A percentile compares a stretch with the other conserved stretches of the same genome.
Conservation (phyloP, 495 filamentous ascomycete genomes). For the Trypethelium eluteriae region DNA sequence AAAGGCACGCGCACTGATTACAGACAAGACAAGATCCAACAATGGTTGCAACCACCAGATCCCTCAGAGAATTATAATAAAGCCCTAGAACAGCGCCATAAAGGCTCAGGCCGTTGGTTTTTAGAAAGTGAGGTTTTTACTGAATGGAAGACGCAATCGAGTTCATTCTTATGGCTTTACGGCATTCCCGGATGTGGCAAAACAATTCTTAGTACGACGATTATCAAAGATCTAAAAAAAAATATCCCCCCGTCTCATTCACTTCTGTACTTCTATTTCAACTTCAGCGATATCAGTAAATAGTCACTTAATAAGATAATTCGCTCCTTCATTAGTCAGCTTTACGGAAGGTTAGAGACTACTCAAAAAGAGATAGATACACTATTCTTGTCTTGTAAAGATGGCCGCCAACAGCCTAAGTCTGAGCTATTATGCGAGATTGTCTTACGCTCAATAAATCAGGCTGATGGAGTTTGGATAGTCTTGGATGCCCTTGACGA, state of each 20-base stretch:
- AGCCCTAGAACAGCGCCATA: conserved; percentile 1
- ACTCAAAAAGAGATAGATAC: too few relatives aligned
- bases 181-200: neutral
- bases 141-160: conserved; percentile 10
- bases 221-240: conserved; percentile 4
- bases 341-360: too few relatives aligned
- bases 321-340: conserved; percentile 21
- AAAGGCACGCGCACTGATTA: too few relatives aligned
- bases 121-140: conserved; percentile 13
- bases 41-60: conserved; percentile 21
- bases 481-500: too few relatives aligned
- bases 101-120: conserved; percentile 19
- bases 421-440: too few relatives aligned
- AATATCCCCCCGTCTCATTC: too few relatives aligned
- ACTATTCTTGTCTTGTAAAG: too few relatives aligned
- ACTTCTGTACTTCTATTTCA: conserved; percentile 19
- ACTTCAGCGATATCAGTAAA: conserved; percentile 16
- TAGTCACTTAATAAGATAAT: conserved; percentile 12
- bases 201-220: conserved; percentile 13
- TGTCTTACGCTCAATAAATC: too few relatives aligned
- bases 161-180: neutral
- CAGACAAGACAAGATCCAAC: too few relatives aligned
- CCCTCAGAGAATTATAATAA: conserved; percentile 21
- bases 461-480: too few relatives aligned
- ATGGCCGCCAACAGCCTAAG: too few relatives aligned